Conservation (phyloP, 2,329 filamentous ascomycete species). For the Knufia petricola region DNA sequence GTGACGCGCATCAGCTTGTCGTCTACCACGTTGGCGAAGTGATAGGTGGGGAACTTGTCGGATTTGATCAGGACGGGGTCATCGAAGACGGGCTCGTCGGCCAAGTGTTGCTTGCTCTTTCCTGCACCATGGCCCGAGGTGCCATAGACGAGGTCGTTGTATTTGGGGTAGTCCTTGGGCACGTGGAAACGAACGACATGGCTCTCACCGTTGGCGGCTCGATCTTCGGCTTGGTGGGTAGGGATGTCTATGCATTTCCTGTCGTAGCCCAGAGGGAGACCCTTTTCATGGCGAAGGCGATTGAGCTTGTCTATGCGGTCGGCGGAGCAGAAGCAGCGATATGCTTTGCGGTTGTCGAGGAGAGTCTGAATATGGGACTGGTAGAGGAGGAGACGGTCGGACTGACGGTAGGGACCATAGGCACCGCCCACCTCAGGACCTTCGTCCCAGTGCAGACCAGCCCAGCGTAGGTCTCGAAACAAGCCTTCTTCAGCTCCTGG, state of each 20-base stretch:
- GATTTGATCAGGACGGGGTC: constrained; percentile 87
- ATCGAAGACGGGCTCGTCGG: constrained; percentile 48
- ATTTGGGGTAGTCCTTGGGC: constrained; percentile 52
- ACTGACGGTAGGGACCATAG: constrained; percentile 82
- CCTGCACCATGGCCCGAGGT: constrained; percentile 42
- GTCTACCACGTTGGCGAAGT: constrained; percentile 93
- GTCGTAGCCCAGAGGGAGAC: constrained; percentile 54
- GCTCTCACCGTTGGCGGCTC: constrained; percentile 57
- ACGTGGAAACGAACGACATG: constrained; percentile 70
- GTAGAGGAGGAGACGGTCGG: constrained; percentile 68
- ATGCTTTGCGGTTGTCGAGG: constrained; percentile 63
- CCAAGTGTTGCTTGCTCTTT: constrained; percentile 36
- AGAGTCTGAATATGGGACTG: constrained; percentile 59
- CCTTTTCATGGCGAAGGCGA: constrained; percentile 49
- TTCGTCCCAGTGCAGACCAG: constrained; percentile 88
- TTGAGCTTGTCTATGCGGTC: constrained; percentile 61
- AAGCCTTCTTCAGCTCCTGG: constrained; percentile 67
- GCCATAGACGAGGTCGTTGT: constrained; percentile 74
- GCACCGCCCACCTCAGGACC: constrained; percentile 73
- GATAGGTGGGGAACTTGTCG: constrained; percentile 89
- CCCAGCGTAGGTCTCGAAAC: constrained; percentile 75
- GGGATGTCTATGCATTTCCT: constrained; percentile 63
- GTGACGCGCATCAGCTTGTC: constrained; percentile 94
- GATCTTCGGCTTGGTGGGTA: constrained; percentile 57
- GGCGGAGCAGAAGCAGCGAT: constrained; percentile 82